Conservation (phyloP, 2,329 filamentous ascomycete genomes). For the Diaporthe citri region DNA sequence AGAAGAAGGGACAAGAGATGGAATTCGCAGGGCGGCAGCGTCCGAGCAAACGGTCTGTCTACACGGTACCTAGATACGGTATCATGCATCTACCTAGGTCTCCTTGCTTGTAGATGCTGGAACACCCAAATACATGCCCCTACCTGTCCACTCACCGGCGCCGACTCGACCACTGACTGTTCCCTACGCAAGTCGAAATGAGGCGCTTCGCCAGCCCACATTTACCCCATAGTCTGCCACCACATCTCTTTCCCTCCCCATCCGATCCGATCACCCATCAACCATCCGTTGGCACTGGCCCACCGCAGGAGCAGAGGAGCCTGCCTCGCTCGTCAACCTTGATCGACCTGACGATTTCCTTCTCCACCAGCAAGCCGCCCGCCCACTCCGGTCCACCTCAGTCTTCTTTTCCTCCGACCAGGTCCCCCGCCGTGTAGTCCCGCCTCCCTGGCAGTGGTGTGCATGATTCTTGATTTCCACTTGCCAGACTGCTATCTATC, state of each 20-base stretch:
- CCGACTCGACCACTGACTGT: neutral
- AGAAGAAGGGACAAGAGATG: neutral
- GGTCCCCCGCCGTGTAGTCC: neutral
- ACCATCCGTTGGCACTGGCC: conserved; percentile 22
- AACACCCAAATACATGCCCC: neutral
- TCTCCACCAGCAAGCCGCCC: conserved; percentile 17
- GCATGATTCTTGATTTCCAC: conserved; percentile 31
- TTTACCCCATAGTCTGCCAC: conserved; percentile 29
- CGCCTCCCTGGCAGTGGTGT: conserved; percentile 8
- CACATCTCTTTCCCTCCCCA: conserved; percentile 18
- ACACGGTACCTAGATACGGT: neutral
- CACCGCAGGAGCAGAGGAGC: conserved; percentile 2
- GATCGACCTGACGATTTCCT: neutral
- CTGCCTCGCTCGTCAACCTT: neutral
- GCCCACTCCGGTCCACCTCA: conserved; percentile 3
- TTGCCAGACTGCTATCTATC: conserved; percentile 25
- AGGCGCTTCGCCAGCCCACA: conserved; percentile 18
- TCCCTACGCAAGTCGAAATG: neutral
- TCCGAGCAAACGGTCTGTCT: neutral
- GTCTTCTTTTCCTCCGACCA: neutral
- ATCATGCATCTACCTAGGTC: neutral
- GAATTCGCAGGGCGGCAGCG: neutral
- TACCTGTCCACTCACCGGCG: neutral
- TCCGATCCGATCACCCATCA: conserved; percentile 27
- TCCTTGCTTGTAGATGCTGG: neutral